A percentile compares a stretch with the other conserved stretches of the same genome.
phyloP scores from a whole-genome alignment of 2,329 filamentous ascomycete genomes.

The Colletotrichum orchidophilum region DNA sequence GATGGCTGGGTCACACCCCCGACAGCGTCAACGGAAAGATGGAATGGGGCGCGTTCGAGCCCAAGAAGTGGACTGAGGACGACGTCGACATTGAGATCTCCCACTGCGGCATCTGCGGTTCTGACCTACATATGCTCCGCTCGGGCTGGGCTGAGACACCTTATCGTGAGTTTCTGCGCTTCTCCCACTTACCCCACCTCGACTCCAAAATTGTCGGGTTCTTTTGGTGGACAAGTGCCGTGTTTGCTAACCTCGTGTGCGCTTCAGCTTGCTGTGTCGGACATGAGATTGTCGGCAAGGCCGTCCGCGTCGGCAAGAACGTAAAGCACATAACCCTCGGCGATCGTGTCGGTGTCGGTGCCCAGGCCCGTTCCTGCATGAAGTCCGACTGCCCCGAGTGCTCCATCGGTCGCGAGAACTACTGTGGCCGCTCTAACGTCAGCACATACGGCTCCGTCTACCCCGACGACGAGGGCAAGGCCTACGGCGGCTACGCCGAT shows the following conservation, averaged over 20 bases:
- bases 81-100: constrained; percentile 73
- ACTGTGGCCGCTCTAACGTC: constrained; percentile 51
- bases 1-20: constrained; percentile 57
- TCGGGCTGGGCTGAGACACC: constrained; percentile 59
- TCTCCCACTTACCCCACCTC: constrained; percentile 6
- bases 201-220: background rate
- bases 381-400: constrained; percentile 54
- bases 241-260: background rate
- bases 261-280: constrained; percentile 62
- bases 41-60: constrained; percentile 65
- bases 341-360: constrained; percentile 71
- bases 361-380: constrained; percentile 66
- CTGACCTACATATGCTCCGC: constrained; percentile 66
- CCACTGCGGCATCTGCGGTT: constrained; percentile 74
- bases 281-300: constrained; percentile 72
- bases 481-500: constrained; percentile 63
- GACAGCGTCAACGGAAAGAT: constrained; percentile 59
- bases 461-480: constrained; percentile 61
- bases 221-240: background rate
- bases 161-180: constrained; percentile 45
- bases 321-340: constrained; percentile 63
- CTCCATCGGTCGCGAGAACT: constrained; percentile 50
- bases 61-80: constrained; percentile 72
- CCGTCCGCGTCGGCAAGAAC: constrained; percentile 61
- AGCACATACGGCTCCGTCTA: constrained; percentile 64